Base-by-base conservation (phyloP, 23 red algal species). In the Gracilariopsis chorda region DNA sequence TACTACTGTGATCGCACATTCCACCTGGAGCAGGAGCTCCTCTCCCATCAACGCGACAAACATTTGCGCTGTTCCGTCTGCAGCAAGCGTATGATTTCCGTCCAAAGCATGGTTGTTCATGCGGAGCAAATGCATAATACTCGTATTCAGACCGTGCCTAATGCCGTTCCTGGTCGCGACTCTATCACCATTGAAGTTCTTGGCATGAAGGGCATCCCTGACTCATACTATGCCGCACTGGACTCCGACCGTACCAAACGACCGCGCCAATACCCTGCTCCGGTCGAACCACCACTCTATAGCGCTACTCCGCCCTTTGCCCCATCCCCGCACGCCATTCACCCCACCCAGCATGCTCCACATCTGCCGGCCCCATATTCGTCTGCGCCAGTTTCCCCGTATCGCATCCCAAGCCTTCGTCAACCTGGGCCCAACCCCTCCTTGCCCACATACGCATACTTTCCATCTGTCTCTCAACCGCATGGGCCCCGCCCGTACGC, bases 1-100 rank as follows among this genome's bases (percentile, higher is more conserved):
- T 96, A 89, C 46, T 96, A 96, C 72, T 96, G 94, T 70, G 86
- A 96, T 55, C 87, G 94, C 69, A 89, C 63, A 34, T 96, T 96
- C 60, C 52, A 62, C 19, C 41, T 69, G 21, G 94, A 92, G 63
- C 82, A 92, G 41, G 78, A 77, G 19, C 73, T 96, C 24, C 57
- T 92, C 32, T 24, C 70, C 30, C 94, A 96, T 25, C 94, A 96
- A 68, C 39, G 46, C 16, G 80, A 92, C 24, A 96, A 96, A 63
- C 94, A 96, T 68, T 51, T 96, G 23, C 82, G 85, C 71, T 96
- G 94, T 37, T 67, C 82, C 20, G 36, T 33, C n/a, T 96, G 94
- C 51, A 52, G 72, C 60, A 96, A 96, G 48, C 83, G 94, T 34
- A 87, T 96, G 79, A 46, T 87, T 43, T 92, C 88, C 25, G 36